These are phyloP conservation scores for Brassica nigra DNA, from an alignment of 345 rosid genomes.

Conservation along the genomic window DNA sequence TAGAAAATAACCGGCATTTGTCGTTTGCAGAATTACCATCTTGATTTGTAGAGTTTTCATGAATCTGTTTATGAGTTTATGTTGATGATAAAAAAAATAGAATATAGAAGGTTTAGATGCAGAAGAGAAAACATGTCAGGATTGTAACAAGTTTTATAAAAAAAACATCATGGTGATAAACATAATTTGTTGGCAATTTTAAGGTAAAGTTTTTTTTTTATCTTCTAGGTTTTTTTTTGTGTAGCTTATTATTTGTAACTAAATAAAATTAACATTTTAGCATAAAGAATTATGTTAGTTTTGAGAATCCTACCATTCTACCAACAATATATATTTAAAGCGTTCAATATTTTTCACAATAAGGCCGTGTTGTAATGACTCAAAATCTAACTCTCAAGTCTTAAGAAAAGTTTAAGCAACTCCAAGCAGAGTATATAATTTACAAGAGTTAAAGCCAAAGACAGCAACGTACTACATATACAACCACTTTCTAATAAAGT, in stretches of 20 bases:
- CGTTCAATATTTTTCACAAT: neutral
- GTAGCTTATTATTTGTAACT: neutral
- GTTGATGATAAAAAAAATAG: too few relatives aligned
- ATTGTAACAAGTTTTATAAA: neutral
- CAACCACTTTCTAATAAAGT: slow-evolving; percentile 18
- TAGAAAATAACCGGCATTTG: too few relatives aligned
- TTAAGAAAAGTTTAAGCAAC: neutral
- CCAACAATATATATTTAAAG: neutral
- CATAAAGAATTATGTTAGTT: neutral
- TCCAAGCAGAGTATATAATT: neutral
- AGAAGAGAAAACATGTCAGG: slow-evolving; percentile 44
- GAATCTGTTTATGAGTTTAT: too few relatives aligned
- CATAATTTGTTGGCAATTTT: neutral
- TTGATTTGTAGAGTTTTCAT: too few relatives aligned
- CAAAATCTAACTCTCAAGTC: neutral
- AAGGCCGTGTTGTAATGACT: neutral
- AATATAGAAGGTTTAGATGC: slow-evolving; percentile 58
- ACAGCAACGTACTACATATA: slow-evolving; percentile 25
- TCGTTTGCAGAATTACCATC: too few relatives aligned
- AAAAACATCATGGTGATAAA: neutral
- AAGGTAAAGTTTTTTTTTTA: neutral
- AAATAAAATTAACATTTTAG: neutral
- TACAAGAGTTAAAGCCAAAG: slow-evolving; percentile 21
- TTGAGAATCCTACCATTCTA: neutral
- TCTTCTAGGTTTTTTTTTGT: neutral